Evolutionary conservation across 176 grass and related monocot genomes (phyloP).

Genomic region (Tillandsia leiboldiana): DNA sequence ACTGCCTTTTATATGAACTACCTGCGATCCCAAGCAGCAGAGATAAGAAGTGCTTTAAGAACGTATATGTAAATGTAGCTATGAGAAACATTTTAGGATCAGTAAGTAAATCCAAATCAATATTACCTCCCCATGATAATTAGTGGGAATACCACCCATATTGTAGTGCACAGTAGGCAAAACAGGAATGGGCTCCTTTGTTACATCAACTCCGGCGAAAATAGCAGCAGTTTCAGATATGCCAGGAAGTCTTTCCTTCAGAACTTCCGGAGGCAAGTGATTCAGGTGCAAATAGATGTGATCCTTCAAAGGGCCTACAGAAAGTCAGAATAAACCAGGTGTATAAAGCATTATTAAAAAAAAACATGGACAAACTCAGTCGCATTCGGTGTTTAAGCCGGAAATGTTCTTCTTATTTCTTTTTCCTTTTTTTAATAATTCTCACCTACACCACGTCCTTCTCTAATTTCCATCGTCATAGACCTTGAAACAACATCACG

Average conservation of each 20-base stretch:
- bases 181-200: slow-evolving; percentile 96
- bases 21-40: slow-evolving; percentile 32
- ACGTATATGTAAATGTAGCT: background rate
- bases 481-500: slow-evolving; percentile 74
- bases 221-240: slow-evolving; percentile 98
- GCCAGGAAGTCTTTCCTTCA: slow-evolving; percentile 92
- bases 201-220: slow-evolving; percentile 95
- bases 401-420: background rate
- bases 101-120: background rate
- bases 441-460: slow-evolving; percentile 68
- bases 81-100: background rate
- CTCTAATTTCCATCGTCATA: slow-evolving; percentile 84
- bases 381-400: slow-evolving; percentile 4
- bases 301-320: slow-evolving; percentile 73
- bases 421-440: no score
- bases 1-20: slow-evolving; percentile 53
- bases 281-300: slow-evolving; percentile 86
- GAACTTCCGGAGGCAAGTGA: slow-evolving; percentile 71
- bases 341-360: background rate
- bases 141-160: slow-evolving; percentile 98
- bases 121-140: slow-evolving; percentile 83
- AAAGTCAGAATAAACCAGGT: slow-evolving; percentile 1
- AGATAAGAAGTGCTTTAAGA: background rate
- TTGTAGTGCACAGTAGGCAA: slow-evolving; percentile 97
- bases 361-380: background rate